Base-by-base conservation (phyloP, 495 filamentous ascomycete species). In the Hyphodiscus hymeniophilus region DNA sequence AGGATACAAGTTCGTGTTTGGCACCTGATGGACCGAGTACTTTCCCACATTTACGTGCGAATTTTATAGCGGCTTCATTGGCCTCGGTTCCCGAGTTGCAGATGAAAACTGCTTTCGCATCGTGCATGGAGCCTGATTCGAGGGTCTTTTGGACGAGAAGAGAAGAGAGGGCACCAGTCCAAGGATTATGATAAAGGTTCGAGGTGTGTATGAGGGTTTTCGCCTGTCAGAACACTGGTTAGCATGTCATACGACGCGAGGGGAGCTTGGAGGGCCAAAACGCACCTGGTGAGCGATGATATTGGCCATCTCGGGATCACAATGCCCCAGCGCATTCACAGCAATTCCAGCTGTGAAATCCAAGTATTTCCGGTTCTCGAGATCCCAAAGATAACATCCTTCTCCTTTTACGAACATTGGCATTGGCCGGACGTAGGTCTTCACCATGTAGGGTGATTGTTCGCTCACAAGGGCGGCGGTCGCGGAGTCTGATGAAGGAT, bases 11-110 rank as follows among this genome's bases (percentile, higher is more conserved):
- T 56, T 95, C 89, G 53, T 78, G 64, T 66, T 97, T 94, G 4
- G 65, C 68, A 16, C 86, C 86, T 0, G 81, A 77, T 4, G 84
- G 80, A 44, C 85, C 79, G 31, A 76, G 33, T 11, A 77, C 70
- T 60, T 87, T 86, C 52, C 89, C 92, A 40, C 86, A 82, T 61
- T 97, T 98, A 36, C 94, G 81, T 11, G 88, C 80, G 62, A 98
- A 97, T 64, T 98, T 98, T 59, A 98, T 86, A 5, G 91, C 92
- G 0, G 92, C 92, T 67, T 98, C 92, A 64, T 98, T 98, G 59
- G 92, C 92, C 66, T 97, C 92, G 26, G 79, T 81, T 30, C 92
- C 92, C 12, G 87, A 92, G 68, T 97, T 98, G 70, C 86, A 95
- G 55, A 98, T 74, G 66, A 98, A 98, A 0, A 84, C 88, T 51